A percentile compares a stretch with the other conserved stretches of the same genome.
Conservation (phyloP, 768 basidiomycete species). For the Lyophyllum atratum region DNA sequence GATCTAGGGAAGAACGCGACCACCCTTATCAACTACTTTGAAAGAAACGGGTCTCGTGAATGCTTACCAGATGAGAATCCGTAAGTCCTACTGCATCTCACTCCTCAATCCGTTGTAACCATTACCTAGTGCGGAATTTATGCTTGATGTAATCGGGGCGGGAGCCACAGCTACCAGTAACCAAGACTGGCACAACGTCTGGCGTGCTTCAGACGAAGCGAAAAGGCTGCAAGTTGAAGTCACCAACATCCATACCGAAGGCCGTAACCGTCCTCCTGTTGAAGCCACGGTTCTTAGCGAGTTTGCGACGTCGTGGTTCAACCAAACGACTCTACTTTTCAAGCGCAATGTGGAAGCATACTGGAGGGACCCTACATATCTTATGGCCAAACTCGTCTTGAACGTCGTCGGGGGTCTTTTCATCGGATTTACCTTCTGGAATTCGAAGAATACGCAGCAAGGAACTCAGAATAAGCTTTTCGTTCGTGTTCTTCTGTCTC, state of each 20-base stretch:
- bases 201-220: constrained; percentile 53
- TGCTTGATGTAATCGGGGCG: constrained; percentile 75
- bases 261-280: constrained; percentile 41
- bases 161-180: constrained; percentile 60
- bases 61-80: constrained; percentile 77
- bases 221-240: constrained; percentile 38
- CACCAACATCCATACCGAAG: constrained; percentile 48
- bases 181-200: constrained; percentile 60
- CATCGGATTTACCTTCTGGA: constrained; percentile 66
- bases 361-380: constrained; percentile 61
- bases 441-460: constrained; percentile 51
- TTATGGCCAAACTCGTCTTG: constrained; percentile 58
- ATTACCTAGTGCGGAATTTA: constrained; percentile 52
- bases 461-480: constrained; percentile 71
- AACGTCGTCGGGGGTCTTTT: constrained; percentile 57
- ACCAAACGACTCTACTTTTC: constrained; percentile 47
- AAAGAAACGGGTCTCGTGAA: constrained; percentile 60
- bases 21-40: constrained; percentile 74
- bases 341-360: constrained; percentile 46
- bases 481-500: constrained; percentile 39
- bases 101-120: background rate
- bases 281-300: constrained; percentile 37
- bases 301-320: constrained; percentile 55
- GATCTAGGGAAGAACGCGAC: constrained; percentile 65
- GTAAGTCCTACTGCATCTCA: constrained; percentile 34